phyloP scores from a whole-genome alignment of 2,329 filamentous ascomycete species.

The Hypoxylon sp. region DNA sequence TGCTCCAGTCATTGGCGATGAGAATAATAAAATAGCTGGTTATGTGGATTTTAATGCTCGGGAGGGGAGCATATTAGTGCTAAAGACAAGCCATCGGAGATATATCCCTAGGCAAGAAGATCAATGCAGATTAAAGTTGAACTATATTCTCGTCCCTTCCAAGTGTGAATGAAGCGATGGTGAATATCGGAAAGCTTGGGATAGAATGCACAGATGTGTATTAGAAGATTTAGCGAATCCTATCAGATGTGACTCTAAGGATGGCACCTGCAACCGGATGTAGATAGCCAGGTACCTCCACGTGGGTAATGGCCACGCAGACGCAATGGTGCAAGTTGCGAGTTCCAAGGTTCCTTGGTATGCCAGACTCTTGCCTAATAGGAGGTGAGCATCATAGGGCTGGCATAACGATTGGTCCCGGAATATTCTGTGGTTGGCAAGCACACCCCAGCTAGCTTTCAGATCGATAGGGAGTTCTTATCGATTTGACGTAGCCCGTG shows the following conservation, averaged over 20 bases:
- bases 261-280: conserved; percentile 30
- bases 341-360: conserved; percentile 21
- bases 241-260: conserved; percentile 18
- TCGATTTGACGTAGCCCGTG: not conserved
- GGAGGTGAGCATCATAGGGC: conserved; percentile 30
- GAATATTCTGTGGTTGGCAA: conserved; percentile 6
- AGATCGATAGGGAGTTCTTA: conserved; percentile 10
- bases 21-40: conserved; percentile 8
- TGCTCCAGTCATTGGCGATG: conserved; percentile 3
- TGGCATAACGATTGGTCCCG: conserved; percentile 29
- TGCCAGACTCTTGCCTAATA: conserved; percentile 32
- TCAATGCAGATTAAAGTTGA: conserved; percentile 8
- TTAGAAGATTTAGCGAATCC: conserved; percentile 26
- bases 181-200: conserved; percentile 6
- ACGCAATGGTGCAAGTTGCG: not conserved
- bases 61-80: conserved; percentile 11
- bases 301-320: conserved; percentile 30
- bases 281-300: conserved; percentile 35
- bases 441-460: conserved; percentile 13
- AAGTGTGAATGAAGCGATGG: conserved; percentile 3
- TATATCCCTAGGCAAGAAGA: conserved; percentile 7
- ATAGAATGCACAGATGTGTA: conserved; percentile 8
- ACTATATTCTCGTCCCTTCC: conserved; percentile 4
- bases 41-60: conserved; percentile 2
- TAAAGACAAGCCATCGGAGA: conserved; percentile 29